Evolutionary conservation across 2,329 filamentous ascomycete species (phyloP), one percentile per base, ranked within the genome.

Genomic region (Westerdykella ornata): DNA sequence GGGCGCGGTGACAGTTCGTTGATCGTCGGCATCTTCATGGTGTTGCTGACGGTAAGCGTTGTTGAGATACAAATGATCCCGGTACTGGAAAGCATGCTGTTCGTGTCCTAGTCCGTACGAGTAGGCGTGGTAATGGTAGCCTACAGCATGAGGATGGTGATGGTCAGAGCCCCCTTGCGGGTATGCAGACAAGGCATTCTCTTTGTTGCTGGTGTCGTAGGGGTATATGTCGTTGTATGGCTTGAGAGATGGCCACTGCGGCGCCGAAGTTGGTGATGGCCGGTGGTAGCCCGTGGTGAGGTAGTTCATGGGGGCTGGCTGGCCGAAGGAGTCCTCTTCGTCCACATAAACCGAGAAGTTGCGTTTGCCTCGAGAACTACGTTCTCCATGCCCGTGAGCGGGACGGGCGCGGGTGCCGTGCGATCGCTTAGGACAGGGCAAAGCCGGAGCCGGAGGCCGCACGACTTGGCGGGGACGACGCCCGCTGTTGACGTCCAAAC

Each of bases 331-430:
- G 17, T 55, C 44, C 4, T 60, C 62, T 33, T 71, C 68, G 35
- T 68, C 62, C 22, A 26, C 22, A 46, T 67, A 70, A 38, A 72
- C 65, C 30, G 67, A 62, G 31, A 72, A 62, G 3, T 56, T 57
- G 14, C 57, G 56, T 45, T 65, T 67, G 13, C 57, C 58, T 52
- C 65, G 60, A 2, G 52, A 39, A 40, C 46, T 61, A 42, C 54
- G 54, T 7, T 54, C 55, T 15, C 46, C 52, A 16, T 56, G 41
- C 4, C 52, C 56, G 37, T 63, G 61, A 15, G 57, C 52, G 28
- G 62, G 47, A 22, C 64, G 62, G 14, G 37, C 32, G 18, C 43
- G 47, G 13, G 57, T 58, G 11, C 60, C 60, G 37, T 65, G 63
- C 11, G 54, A 53, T n/a, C 45, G 53, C 29, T 38, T 37, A 14